Base-by-base conservation (phyloP, 2,329 filamentous ascomycete genomes). In the Colletotrichum simmondsii region DNA sequence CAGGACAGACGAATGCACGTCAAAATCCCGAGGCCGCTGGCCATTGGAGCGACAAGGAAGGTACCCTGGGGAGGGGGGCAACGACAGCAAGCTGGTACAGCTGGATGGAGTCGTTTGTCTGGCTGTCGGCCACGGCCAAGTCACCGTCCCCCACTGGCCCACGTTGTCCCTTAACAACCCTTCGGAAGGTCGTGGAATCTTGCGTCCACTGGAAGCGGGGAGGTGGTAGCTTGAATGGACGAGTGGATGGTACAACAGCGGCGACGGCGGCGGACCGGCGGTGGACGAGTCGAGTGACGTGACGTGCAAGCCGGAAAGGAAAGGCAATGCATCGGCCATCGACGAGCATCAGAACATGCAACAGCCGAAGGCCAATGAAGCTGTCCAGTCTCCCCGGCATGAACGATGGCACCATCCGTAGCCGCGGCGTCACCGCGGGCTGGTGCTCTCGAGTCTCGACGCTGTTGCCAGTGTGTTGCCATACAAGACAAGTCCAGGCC, bases 111-210 rank as follows among this genome's bases (percentile, higher is more conserved):
- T n/a, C 52, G 56, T 28, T 66, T 14, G 64, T 46, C 35, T 52
- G 37, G 28, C 12, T 46, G 19, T 59, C 46, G 28, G n/a, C 35
- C 26, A 22, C 60, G 61, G 60, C 56, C 71, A 62, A 65, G 67
- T 71, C 30, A 71, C 54, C 67, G 37, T 71, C 67, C 71, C 70
- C 66, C 71, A 71, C 71, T 71, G 54, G 71, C 71, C 71, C 71
- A 73, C 56, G 66, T 72, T 71, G 66, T 42, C 28, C 61, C 66
- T 53, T 46, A 56, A 61, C 71, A 73, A 19, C 53, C 42, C 42
- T 70, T 65, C 59, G 63, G 71, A 73, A 73, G 49, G 37, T 53
- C 57, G 68, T 73, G 53, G 71, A 73, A 73, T 73, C 71, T 72
- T 73, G 66, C 46, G 54, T 70, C 49, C 61, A 19, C 46, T 24